Evolutionary conservation across 2,329 filamentous ascomycete species (phyloP), one percentile per base, ranked within the genome.

Genomic region (Fusarium temperatum): DNA sequence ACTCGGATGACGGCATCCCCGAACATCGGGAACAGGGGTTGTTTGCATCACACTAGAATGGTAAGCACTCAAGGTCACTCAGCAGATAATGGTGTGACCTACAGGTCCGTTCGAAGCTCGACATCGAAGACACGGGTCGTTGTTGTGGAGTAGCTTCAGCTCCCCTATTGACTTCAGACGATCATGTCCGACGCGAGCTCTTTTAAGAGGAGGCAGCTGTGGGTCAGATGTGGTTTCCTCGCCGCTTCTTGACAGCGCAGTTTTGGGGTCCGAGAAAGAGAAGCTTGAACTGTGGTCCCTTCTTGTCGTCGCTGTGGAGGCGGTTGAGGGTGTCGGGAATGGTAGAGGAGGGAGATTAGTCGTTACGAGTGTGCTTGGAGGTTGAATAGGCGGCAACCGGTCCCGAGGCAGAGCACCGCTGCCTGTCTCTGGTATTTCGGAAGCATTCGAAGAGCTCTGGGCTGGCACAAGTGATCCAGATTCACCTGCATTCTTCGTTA

Each of bases 141-240:
- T 78, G 41, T 87, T 85, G 44, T 83, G 84, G 24, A 87, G 81
- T 14, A 90, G 82, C 45, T 84, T 84, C 8, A 90, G 83, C 78
- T 90, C 88, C 47, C 85, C 87, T 51, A 90, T 90, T 24, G 88
- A 90, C 75, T 89, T 84, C 4, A 90, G 81, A 30, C 87, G 85
- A 42, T 86, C 85, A 70, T 87, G 87, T 8, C 86, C 87, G 36
- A 87, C 83, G 48, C 87, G 84, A 60, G 85, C 87, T 70, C 85
- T 83, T 78, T 89, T 89, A 63, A 90, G 75, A 8, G 88, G 88
- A 13, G 88, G 88, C 6, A 90, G 81, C 45, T 88, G 80, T 24
- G 87, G 84, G 62, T 90, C 87, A 42, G 84, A 81, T 53, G 88
- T 86, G 4, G 85, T 81, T 59, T 88, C 87, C 15, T 83, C 78